Conservation (phyloP, 2,329 filamentous ascomycete genomes). For the Diaporthe vaccinii region DNA sequence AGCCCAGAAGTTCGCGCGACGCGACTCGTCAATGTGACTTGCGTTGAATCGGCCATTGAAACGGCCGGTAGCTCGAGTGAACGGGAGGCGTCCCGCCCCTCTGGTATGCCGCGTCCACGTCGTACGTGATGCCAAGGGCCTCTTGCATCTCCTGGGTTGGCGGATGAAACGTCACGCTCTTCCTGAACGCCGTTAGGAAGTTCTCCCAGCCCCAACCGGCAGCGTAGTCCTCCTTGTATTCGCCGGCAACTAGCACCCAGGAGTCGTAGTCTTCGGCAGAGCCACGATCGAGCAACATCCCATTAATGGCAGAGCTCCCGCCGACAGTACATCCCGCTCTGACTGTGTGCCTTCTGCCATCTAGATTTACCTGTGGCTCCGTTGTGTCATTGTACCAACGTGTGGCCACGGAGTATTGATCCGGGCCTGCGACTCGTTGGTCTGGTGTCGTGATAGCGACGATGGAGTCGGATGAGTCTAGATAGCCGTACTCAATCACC, state of each 20-base stretch:
- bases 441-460: constrained; percentile 14
- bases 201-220: constrained; percentile 20
- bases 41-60: constrained; percentile 33
- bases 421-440: background rate
- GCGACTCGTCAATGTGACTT: background rate
- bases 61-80: constrained; percentile 35
- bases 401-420: constrained; percentile 15
- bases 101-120: constrained; percentile 31
- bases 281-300: constrained; percentile 22
- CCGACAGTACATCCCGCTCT: constrained; percentile 27
- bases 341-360: constrained; percentile 11
- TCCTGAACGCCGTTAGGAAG: constrained; percentile 22
- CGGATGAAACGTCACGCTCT: constrained; percentile 26
- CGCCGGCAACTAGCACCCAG: constrained; percentile 18
- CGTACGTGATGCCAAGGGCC: constrained; percentile 26
- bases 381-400: constrained; percentile 27
- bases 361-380: constrained; percentile 15
- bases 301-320: constrained; percentile 30
- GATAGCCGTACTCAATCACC: constrained; percentile 23
- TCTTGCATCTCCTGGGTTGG: constrained; percentile 17
- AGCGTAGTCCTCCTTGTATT: constrained; percentile 17
- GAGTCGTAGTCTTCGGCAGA: constrained; percentile 28
- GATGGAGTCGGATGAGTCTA: constrained; percentile 27
- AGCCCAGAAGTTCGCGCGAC: background rate
- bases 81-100: constrained; percentile 22